These are phyloP conservation scores for Pyracantha coccinea DNA, from an alignment of 331 rosid species.

Conservation along the genomic window DNA sequence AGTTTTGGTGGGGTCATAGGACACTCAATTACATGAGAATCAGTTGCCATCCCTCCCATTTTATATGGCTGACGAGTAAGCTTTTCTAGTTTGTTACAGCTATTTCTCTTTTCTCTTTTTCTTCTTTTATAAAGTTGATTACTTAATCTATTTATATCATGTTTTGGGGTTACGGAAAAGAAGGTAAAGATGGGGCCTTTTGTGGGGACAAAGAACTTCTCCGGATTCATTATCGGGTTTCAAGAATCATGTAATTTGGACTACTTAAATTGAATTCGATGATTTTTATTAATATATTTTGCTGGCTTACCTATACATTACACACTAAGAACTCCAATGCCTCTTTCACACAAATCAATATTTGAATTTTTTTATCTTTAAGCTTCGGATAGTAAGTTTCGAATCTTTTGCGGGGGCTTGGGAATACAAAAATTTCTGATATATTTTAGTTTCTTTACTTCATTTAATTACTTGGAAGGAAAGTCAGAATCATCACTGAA, in stretches of 20 bases:
- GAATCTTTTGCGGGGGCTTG: no score
- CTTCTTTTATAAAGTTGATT: conserved; percentile 5
- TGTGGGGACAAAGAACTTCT: not conserved
- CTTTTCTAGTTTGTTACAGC: not conserved
- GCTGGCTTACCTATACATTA: fast-evolving
- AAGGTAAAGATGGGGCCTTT: conserved; percentile 5
- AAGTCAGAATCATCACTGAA: not conserved
- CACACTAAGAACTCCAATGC: fast-evolving
- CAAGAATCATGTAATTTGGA: fast-evolving
- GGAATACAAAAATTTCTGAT: not conserved
- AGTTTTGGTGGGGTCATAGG: not conserved
- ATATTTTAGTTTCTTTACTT: conserved; percentile 4
- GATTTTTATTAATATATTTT: no score
- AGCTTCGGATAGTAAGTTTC: no score
- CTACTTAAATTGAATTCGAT: no score
- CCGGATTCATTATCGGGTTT: no score
- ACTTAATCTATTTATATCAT: not conserved
- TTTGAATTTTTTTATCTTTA: no score
- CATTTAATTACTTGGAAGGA: not conserved
- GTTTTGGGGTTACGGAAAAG: conserved; percentile 6
- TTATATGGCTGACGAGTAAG: not conserved
- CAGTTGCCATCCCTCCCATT: not conserved
- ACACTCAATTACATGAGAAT: not conserved
- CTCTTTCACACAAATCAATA: no score
- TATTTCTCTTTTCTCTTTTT: not conserved